These are phyloP conservation scores for Lentinula raphanica DNA, from an alignment of 768 basidiomycete genomes.

Conservation along the genomic window DNA sequence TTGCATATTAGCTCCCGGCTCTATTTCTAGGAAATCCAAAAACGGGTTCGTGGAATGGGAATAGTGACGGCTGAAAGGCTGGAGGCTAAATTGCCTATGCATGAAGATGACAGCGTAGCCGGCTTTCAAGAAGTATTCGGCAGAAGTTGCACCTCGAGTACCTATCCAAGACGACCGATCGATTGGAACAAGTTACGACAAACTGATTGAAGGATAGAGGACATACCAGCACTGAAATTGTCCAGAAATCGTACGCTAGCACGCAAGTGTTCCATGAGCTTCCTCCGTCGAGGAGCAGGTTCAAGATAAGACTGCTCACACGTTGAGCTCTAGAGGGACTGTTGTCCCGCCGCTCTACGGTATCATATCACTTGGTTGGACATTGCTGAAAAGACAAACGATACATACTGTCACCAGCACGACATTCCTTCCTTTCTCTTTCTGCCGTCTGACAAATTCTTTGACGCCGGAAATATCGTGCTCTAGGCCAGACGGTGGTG, in stretches of 20 bases:
- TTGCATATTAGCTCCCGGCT: constrained; percentile 14
- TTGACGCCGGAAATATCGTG: constrained; percentile 59
- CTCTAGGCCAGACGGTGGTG: constrained; percentile 67
- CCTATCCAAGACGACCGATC: constrained; percentile 41
- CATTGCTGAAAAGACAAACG: neutral
- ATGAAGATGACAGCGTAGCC: constrained; percentile 98
- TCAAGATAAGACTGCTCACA: constrained; percentile 57
- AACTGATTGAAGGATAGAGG: neutral
- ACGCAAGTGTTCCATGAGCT: constrained; percentile 13
- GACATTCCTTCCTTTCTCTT: constrained; percentile 60
- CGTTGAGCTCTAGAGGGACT: constrained; percentile 95
- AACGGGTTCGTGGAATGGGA: constrained; percentile 98
- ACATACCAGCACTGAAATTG: constrained; percentile 93
- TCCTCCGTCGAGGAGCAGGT: neutral
- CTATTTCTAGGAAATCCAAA: constrained; percentile 87
- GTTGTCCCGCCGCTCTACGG: constrained; percentile 98
- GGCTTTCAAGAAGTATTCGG: constrained; percentile 92
- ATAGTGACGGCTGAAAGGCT: constrained; percentile 96
- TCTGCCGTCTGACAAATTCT: constrained; percentile 68
- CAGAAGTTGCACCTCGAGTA: constrained; percentile 94
- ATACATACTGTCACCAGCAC: constrained; percentile 88
- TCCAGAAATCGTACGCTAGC: constrained; percentile 93
- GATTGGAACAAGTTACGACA: constrained; percentile 3
- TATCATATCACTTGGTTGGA: constrained; percentile 2
- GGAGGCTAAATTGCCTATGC: constrained; percentile 95